Conservation (phyloP, 108 stramenopile genomes). For the Discostella pseudostelligera region DNA sequence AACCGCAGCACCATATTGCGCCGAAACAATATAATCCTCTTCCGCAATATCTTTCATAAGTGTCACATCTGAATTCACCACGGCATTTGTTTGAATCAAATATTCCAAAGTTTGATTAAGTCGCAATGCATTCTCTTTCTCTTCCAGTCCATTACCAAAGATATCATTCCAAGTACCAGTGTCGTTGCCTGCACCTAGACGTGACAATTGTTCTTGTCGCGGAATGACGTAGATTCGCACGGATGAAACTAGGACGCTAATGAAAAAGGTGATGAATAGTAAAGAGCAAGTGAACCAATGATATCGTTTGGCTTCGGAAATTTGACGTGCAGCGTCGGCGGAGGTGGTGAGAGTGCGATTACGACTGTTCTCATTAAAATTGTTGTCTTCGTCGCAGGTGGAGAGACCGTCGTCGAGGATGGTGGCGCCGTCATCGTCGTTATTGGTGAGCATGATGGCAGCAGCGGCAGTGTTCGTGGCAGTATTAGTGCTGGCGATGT, state of each 20-base stretch:
- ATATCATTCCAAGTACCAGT: background rate
- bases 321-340: slow-evolving; percentile 1
- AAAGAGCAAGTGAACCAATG: background rate
- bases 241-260: slow-evolving; percentile 17
- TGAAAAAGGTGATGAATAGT: slow-evolving; percentile 12
- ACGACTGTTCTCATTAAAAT: background rate
- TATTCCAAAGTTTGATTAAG: slow-evolving; percentile 30
- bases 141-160: slow-evolving; percentile 20
- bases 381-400: slow-evolving; percentile 5
- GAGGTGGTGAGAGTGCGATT: slow-evolving; percentile 11
- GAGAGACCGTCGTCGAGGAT: slow-evolving; percentile 34
- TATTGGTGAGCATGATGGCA: background rate
- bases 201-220: background rate
- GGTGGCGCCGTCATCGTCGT: slow-evolving; percentile 29
- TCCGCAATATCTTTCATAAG: background rate
- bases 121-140: slow-evolving; percentile 18
- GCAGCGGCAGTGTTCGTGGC: background rate
- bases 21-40: background rate
- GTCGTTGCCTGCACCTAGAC: too few species aligned
- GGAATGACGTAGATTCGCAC: slow-evolving; percentile 3
- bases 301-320: slow-evolving; percentile 7
- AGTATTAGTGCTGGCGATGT: background rate
- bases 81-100: slow-evolving; percentile 15
- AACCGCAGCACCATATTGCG: slow-evolving; percentile 31
- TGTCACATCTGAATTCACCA: background rate